Percentiles rank a stretch among this genome's conserved stretches.
phyloP scores from a whole-genome alignment of 1,139 yeast genomes.

The Debaryomyces psychrophilus region DNA sequence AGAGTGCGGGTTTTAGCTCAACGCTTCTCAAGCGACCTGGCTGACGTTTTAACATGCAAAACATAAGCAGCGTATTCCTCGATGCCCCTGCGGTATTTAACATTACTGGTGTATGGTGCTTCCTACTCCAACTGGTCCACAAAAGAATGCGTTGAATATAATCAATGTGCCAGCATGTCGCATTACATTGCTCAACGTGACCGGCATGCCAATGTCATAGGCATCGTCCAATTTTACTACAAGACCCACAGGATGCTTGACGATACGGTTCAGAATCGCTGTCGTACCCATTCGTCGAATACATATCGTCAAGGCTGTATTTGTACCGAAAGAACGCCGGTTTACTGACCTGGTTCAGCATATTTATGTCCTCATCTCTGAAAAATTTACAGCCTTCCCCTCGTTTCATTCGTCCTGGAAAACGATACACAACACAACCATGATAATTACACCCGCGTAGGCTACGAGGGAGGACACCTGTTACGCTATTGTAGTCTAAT shows the following conservation, averaged over 20 bases:
- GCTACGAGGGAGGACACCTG: no score
- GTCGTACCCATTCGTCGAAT: not conserved
- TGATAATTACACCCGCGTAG: not conserved
- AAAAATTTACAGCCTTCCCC: not conserved
- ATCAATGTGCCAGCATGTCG: slow-evolving; percentile 3
- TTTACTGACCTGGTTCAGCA: not conserved
- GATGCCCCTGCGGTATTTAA: not conserved
- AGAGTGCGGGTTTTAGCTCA: not conserved
- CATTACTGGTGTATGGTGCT: not conserved
- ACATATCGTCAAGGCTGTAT: not conserved
- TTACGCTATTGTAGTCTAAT: not conserved
- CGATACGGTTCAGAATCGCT: no score
- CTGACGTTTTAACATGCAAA: not conserved
- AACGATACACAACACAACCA: not conserved
- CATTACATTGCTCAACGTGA: slow-evolving; percentile 10
- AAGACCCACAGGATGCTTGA: not conserved
- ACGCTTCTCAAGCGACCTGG: not conserved
- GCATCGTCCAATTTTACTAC: not conserved
- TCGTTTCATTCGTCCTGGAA: not conserved
- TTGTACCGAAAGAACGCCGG: not conserved
- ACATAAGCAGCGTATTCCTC: not conserved
- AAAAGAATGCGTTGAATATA: not conserved
- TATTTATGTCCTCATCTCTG: slow-evolving; percentile 8
- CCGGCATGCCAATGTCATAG: not conserved
- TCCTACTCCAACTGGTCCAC: not conserved